These are phyloP conservation scores for Phaeoacremonium minimum DNA, from an alignment of 2,329 filamentous ascomycete genomes.

Conservation along the genomic window DNA sequence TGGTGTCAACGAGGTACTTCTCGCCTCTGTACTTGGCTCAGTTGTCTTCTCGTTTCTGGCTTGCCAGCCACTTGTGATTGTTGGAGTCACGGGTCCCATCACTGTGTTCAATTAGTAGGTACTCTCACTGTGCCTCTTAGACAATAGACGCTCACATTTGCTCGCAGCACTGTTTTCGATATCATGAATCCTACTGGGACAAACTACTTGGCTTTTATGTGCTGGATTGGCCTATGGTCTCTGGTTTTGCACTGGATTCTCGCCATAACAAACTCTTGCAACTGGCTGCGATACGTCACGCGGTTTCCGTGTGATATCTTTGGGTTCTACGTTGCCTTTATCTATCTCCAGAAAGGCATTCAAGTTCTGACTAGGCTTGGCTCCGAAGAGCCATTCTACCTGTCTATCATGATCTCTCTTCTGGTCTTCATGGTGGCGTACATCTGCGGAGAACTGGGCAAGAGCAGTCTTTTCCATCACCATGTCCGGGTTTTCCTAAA, in stretches of 20 bases:
- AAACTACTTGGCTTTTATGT: slow-evolving; percentile 87
- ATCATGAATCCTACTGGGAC: slow-evolving; percentile 75
- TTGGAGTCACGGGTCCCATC: slow-evolving; percentile 86
- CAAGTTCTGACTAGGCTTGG: slow-evolving; percentile 79
- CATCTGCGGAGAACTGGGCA: slow-evolving; percentile 66
- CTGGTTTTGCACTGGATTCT: slow-evolving; percentile 80
- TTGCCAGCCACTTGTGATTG: slow-evolving; percentile 83
- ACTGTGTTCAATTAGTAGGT: slow-evolving; percentile 84
- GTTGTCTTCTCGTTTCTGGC: slow-evolving; percentile 77
- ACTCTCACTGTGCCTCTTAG: background rate
- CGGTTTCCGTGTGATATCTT: slow-evolving; percentile 92
- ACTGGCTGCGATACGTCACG: slow-evolving; percentile 83
- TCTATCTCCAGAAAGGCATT: slow-evolving; percentile 87
- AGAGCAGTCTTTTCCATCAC: slow-evolving; percentile 68
- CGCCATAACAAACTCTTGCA: slow-evolving; percentile 81
- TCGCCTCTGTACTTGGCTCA: slow-evolving; percentile 77
- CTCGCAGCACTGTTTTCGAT: slow-evolving; percentile 71
- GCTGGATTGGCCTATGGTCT: slow-evolving; percentile 87
- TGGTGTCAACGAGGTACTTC: slow-evolving; percentile 86
- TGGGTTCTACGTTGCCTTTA: slow-evolving; percentile 88
- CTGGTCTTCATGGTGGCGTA: slow-evolving; percentile 77
- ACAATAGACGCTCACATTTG: background rate
- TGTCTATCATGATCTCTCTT: slow-evolving; percentile 72
- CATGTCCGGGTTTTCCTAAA: slow-evolving; percentile 78
- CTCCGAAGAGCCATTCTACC: slow-evolving; percentile 63